These are phyloP conservation scores for Colletotrichum siamense DNA, from an alignment of 2,329 filamentous ascomycete species.

Conservation along the genomic window DNA sequence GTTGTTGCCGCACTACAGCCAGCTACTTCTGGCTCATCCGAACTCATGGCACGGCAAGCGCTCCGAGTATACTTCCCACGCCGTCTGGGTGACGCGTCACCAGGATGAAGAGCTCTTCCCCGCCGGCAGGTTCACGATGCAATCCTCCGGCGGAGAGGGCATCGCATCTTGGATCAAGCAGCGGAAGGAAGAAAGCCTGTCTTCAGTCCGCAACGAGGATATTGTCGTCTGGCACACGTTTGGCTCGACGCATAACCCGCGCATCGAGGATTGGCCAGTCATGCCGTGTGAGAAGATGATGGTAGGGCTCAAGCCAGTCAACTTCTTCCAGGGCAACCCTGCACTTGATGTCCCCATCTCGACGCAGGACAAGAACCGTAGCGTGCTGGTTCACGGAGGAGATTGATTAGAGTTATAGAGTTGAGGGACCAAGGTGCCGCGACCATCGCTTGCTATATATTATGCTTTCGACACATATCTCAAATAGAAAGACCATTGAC, in stretches of 20 bases:
- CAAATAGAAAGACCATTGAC: fast-evolving
- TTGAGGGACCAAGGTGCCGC: not conserved
- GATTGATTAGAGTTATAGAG: not conserved
- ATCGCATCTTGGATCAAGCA: constrained; percentile 44
- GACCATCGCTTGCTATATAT: not conserved
- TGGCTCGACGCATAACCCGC: constrained; percentile 68
- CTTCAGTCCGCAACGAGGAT: constrained; percentile 50
- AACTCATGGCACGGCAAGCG: constrained; percentile 43
- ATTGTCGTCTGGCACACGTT: constrained; percentile 64
- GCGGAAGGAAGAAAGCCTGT: constrained; percentile 43
- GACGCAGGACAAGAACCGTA: constrained; percentile 37
- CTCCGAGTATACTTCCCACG: constrained; percentile 48
- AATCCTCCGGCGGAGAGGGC: constrained; percentile 48
- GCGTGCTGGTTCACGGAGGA: constrained; percentile 28
- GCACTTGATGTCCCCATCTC: constrained; percentile 53
- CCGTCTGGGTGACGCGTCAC: constrained; percentile 51
- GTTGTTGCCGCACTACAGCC: constrained; percentile 50
- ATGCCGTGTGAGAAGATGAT: constrained; percentile 68
- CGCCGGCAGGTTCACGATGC: constrained; percentile 48
- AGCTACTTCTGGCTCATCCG: constrained; percentile 45
- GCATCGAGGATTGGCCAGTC: constrained; percentile 71
- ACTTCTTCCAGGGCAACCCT: constrained; percentile 59
- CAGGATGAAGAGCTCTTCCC: constrained; percentile 48
- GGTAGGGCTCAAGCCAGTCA: constrained; percentile 56
- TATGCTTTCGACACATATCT: not conserved